Evolutionary conservation across 306 rosid species (phyloP).

Genomic region (Prunus padus): DNA sequence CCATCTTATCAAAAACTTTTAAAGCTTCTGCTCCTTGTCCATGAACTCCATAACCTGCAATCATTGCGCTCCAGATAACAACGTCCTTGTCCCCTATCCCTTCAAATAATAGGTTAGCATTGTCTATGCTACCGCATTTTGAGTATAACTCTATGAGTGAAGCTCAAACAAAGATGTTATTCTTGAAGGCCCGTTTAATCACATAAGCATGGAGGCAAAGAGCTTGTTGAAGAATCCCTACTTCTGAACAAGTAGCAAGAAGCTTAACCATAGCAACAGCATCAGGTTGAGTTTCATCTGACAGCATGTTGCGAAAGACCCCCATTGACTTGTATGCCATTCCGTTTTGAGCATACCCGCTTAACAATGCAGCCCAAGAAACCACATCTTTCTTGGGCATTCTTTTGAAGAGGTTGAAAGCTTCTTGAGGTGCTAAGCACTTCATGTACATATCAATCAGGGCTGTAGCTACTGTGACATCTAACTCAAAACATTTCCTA

Average conservation of each 20-base stretch:
- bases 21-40: conserved; percentile 62
- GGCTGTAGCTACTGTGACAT: conserved; percentile 57
- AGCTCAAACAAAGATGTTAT: conserved; percentile 56
- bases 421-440: conserved; percentile 56
- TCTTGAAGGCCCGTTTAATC: conserved; percentile 38
- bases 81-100: conserved; percentile 57
- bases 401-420: conserved; percentile 51
- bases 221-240: conserved; percentile 69
- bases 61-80: conserved; percentile 77
- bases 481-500: conserved; percentile 49
- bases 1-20: conserved; percentile 52
- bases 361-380: conserved; percentile 66
- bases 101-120: conserved; percentile 54
- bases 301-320: conserved; percentile 53
- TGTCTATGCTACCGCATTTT: conserved; percentile 61
- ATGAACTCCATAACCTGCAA: conserved; percentile 75
- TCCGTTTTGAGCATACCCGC: conserved; percentile 67
- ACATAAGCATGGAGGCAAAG: conserved; percentile 58
- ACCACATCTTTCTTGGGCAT: conserved; percentile 75
- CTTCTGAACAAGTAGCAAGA: conserved; percentile 58
- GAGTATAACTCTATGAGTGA: conserved; percentile 73
- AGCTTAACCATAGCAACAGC: conserved; percentile 74
- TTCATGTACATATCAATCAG: conserved; percentile 77
- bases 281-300: conserved; percentile 50
- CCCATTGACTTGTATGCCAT: conserved; percentile 58